Conservation (phyloP, 495 filamentous ascomycete species). For the Endocarpon pusillum region DNA sequence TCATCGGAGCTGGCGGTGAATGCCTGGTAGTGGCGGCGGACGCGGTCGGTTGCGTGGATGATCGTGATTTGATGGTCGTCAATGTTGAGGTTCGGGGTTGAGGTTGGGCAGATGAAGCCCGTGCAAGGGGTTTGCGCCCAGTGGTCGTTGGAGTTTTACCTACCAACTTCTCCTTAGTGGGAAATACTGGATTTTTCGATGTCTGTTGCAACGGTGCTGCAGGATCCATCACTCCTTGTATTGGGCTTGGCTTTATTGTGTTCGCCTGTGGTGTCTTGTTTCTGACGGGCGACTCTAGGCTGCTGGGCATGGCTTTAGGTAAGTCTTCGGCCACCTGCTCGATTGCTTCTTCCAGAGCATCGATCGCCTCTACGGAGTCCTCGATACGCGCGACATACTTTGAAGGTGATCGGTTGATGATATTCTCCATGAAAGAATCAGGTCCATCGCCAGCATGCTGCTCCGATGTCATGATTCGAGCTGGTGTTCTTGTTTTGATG, state of each 20-base stretch:
- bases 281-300: slow-evolving; percentile 2
- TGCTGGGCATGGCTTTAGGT: slow-evolving; percentile 4
- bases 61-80: background rate
- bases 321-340: slow-evolving; percentile 31
- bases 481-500: background rate
- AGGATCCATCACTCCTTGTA: background rate
- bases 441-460: background rate
- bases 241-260: background rate
- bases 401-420: slow-evolving; percentile 21
- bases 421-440: slow-evolving; percentile 24
- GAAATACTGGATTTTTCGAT: slow-evolving; percentile 1
- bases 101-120: background rate
- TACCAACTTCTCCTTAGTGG: slow-evolving; percentile 2
- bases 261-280: background rate
- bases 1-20: background rate
- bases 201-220: background rate
- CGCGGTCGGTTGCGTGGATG: background rate
- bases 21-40: background rate
- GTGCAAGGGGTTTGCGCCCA: background rate
- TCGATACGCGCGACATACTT: slow-evolving; percentile 38
- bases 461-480: background rate
- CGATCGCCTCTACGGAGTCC: slow-evolving; percentile 50
- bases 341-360: slow-evolving; percentile 50
- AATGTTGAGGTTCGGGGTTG: background rate
- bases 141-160: slow-evolving; percentile 1